Evolutionary conservation across 1,139 yeast species (phyloP).

Genomic region (Scheffersomyces parashehatae): DNA sequence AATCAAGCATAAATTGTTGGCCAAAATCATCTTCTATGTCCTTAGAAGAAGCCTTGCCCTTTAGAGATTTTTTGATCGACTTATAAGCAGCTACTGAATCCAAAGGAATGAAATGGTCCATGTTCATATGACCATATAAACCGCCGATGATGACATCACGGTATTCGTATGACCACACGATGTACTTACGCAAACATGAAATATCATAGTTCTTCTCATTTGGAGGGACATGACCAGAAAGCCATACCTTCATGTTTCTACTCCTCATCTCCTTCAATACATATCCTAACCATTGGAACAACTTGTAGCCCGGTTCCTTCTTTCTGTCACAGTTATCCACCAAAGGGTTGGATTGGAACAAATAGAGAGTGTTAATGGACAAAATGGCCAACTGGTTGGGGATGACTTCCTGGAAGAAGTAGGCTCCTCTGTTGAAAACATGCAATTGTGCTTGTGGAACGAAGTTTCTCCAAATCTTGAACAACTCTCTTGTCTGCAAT

Average conservation of each 20-base stretch:
- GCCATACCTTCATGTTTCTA: constrained; percentile 83
- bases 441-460: constrained; percentile 81
- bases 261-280: constrained; percentile 70
- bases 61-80: constrained; percentile 30
- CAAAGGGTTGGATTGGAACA: constrained; percentile 75
- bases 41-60: constrained; percentile 3
- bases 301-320: constrained; percentile 77
- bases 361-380: constrained; percentile 74
- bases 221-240: constrained; percentile 88
- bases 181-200: constrained; percentile 70
- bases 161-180: constrained; percentile 78
- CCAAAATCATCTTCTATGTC: constrained; percentile 7
- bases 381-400: constrained; percentile 77
- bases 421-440: constrained; percentile 72
- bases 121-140: constrained; percentile 84
- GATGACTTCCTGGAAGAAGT: constrained; percentile 71
- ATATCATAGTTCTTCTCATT: constrained; percentile 73
- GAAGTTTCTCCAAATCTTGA: constrained; percentile 68
- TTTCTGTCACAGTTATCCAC: constrained; percentile 75
- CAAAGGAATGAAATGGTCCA: constrained; percentile 79
- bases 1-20: constrained; percentile 9
- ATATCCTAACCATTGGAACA: constrained; percentile 76
- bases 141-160: constrained; percentile 84
- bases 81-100: constrained; percentile 70
- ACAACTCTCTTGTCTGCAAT: constrained; percentile 74